Evolutionary conservation across 805 yeast genomes (phyloP), one percentile per base, ranked within the genome.

Genomic region (Schizosaccharomyces octosporus): DNA sequence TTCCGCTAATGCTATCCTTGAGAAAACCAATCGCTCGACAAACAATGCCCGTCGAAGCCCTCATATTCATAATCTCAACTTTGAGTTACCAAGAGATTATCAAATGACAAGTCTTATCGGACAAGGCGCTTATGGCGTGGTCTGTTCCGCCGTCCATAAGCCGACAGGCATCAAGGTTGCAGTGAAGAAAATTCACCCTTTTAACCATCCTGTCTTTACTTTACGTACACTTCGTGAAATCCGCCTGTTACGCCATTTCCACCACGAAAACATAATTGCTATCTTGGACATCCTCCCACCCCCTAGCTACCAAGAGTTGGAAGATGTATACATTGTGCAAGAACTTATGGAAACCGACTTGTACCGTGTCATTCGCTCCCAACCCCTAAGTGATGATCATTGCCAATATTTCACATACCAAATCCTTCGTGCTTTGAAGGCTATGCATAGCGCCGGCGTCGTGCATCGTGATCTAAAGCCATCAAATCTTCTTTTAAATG

Each of bases 101-200:
- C 87, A 87, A 70, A 81, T 90, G 59, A 76, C 83, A 61, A 87
- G 86, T 65, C 79, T 90, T 17, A 82, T 90, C 1, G 97, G 97
- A 7, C 95, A 88, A 71, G 97, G 97, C 21, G 97, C 97, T 0
- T 90, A 90, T 69, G 97, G 97, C 5, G 81, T 89, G 13, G 97
- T 90, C 11, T 73, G 69, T 71, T 81, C 90, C 11, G 97, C 97
- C 0, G 72, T 82, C 11, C 95, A 90, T 72, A 79, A 80, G 67
- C 95, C 95, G 5, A 79, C 93, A 1, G 83, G 84, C 62, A 89
- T 84, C 66, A 81, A 81, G 65, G 97, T 90, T n/a, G 97, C 97
- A 51, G 88, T 90, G 68, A 90, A 90, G 72, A 90, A 89, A 73
- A 87, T 90, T 65, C 85, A 84, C 69, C 97, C 97, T 13, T 90